Conservation (phyloP, 371 early-diverging fungal genomes). For the Mortierella sp. region DNA sequence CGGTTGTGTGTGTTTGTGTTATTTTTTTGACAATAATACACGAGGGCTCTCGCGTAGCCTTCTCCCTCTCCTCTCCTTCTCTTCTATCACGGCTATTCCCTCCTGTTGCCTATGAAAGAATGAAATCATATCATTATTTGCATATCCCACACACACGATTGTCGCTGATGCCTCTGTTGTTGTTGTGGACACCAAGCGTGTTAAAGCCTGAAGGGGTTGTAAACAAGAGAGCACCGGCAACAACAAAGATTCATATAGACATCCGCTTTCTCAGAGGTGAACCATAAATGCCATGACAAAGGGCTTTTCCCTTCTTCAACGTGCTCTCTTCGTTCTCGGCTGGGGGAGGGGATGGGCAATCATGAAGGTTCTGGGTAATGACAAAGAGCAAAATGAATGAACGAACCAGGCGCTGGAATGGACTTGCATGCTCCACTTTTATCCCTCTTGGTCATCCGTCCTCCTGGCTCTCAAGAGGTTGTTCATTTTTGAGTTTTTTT, state of each 20-base stretch:
- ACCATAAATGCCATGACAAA: slow-evolving; percentile 6
- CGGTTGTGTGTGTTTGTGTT: background rate
- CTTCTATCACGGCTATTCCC: background rate
- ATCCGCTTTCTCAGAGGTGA: background rate
- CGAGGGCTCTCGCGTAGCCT: background rate
- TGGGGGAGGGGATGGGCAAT: no score
- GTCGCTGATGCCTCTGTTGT: background rate
- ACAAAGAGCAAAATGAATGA: no score
- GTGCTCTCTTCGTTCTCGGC: background rate
- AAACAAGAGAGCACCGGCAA: background rate
- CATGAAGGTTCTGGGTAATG: no score
- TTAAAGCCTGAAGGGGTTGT: no score
- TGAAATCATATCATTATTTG: background rate
- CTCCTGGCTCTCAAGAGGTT: no score
- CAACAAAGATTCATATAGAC: slow-evolving; percentile 1
- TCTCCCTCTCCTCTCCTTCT: background rate
- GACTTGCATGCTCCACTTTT: no score
- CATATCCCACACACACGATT: background rate
- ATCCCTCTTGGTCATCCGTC: no score
- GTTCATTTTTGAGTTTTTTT: no score
- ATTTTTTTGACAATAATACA: background rate
- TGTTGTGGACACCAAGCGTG: no score
- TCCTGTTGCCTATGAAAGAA: background rate
- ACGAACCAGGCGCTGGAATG: no score
- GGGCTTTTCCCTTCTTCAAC: background rate